Evolutionary conservation across 1,139 yeast genomes (phyloP), one percentile per base, ranked within the genome.

Genomic region (Saccharomyces hybrid): DNA sequence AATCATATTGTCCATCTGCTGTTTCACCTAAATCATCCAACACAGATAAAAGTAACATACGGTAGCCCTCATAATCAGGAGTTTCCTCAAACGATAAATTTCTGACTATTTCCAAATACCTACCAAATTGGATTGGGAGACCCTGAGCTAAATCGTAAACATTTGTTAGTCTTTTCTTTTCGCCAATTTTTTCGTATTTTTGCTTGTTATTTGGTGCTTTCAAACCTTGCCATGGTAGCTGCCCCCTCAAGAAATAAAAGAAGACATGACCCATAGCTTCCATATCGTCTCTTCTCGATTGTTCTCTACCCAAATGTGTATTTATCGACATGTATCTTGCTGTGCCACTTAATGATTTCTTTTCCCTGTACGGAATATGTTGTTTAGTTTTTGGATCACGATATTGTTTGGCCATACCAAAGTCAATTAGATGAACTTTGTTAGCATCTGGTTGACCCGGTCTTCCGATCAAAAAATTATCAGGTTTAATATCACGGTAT

Each of bases 221-320:
- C 65, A 93, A 81, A 13, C 99, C 99, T 75, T 93, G 99, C 99
- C 99, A 93, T 53, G 99, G 99, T 67, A 93, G 78, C 25, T 95
- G 88, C 46, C 99, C 99, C 59, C 96, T 83, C 71, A 96, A 84
- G 71, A 93, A 93, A 74, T 93, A 93, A 65, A 93, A 89, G 67
- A 93, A 82, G 48, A 93, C 98, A 71, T 93, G 93, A 46, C 98
- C 98, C 71, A 93, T 80, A 61, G 95, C 85, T 74, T 93, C 99
- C 73, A 93, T 81, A 72, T 93, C 99, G 72, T 93, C 99, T 70
- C 99, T 82, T 73, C 99, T 84, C 58, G 90, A 84, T 73, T 93
- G 99, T 72, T 93, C 99, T 64, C 93, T 88, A 52, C 99, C 99
- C 69, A 93, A 78, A 74, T 93, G 99, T 31, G 99, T 93, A 71